phyloP scores from a whole-genome alignment of 139 green algal species.

The Microglena sp. region DNA sequence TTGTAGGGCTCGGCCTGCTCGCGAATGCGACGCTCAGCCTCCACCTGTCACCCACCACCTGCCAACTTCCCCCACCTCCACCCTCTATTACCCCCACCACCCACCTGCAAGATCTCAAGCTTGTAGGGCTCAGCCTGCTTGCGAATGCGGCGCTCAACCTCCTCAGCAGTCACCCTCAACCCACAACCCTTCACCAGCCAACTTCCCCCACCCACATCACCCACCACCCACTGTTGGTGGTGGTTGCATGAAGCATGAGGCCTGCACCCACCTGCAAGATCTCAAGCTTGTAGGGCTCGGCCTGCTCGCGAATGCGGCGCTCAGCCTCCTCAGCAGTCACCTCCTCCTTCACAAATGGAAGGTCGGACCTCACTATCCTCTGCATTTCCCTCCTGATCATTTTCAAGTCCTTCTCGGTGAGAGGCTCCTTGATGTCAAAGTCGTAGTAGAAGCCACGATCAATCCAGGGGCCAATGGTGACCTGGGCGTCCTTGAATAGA shows the following conservation, averaged over 20 bases:
- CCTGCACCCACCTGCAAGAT: too few species aligned
- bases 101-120: slow-evolving; percentile 90
- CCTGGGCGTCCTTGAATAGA: slow-evolving; percentile 73
- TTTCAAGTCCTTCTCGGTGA: slow-evolving; percentile 88
- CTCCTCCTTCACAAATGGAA: slow-evolving; percentile 80
- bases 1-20: slow-evolving; percentile 90
- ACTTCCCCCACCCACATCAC: too few species aligned
- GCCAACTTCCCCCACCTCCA: too few species aligned
- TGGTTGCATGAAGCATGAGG: too few species aligned
- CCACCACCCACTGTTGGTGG: too few species aligned
- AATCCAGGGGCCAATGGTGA: slow-evolving; percentile 94
- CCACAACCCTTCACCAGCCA: too few species aligned
- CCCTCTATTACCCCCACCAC: too few species aligned
- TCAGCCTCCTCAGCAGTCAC: slow-evolving; percentile 67
- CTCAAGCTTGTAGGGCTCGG: slow-evolving; percentile 96
- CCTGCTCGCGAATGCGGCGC: slow-evolving; percentile 62
- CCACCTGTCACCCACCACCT: slow-evolving; percentile 56
- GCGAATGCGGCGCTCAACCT: slow-evolving; percentile 74
- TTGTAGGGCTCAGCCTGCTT: slow-evolving; percentile 90
- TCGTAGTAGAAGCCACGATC: slow-evolving; percentile 99
- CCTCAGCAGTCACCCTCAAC: slow-evolving; percentile 52
- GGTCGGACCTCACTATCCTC: slow-evolving; percentile 60
- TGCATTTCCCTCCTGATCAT: slow-evolving; percentile 93
- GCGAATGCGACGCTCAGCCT: slow-evolving; percentile 75
- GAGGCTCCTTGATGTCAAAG: slow-evolving; percentile 72